Evolutionary conservation across 495 filamentous ascomycete species (phyloP), one percentile per base, ranked within the genome.

Genomic region (Trypethelium eluteriae): DNA sequence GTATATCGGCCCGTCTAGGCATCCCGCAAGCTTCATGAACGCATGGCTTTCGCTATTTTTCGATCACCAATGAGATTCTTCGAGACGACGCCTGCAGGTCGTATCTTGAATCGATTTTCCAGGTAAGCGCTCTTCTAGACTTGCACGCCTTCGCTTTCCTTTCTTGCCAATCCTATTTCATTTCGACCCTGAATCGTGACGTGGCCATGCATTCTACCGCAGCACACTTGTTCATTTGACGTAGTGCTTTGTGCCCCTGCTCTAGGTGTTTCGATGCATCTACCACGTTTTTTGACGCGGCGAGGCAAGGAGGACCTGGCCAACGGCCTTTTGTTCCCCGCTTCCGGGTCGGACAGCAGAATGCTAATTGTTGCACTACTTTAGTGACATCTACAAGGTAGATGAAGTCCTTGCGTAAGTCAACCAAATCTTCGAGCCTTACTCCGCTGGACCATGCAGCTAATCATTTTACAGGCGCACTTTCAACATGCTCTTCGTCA

Each of bases 61-160:
- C 86, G 94, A 73, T 94, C 92, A 16, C 95, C 95, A 35, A 99
- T 99, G 95, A 92, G 85, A 71, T 99, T 99, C 78, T 99, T 99
- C 70, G 95, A 99, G 76, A 96, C 93, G 11, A 99, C 94, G 2
- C 94, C 94, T n/a, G 91, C 93, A 65, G 95, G 95, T 18, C 86
- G 95, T 25, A 97, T 99, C 71, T 81, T 99, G 49, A 99, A 99
- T 74, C 83, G 95, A 61, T 99, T 99, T 75, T 98, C 93, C 3
- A 96, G 89, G 86, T 89, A 75, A 69, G 84, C 79, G 6, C 53
- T 36, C 36, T 59, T 32, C 32, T 14, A 53, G 12, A 14, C 5
- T 35, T 32, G 32, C 53, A 7, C 53, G 25, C 7, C n/a, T 3
- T 18, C 62, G 47, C 39, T n/a, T 67, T 46, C 3, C 14, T 38